Conservation (phyloP, 768 basidiomycete species). For the Termitomyces sp. region DNA sequence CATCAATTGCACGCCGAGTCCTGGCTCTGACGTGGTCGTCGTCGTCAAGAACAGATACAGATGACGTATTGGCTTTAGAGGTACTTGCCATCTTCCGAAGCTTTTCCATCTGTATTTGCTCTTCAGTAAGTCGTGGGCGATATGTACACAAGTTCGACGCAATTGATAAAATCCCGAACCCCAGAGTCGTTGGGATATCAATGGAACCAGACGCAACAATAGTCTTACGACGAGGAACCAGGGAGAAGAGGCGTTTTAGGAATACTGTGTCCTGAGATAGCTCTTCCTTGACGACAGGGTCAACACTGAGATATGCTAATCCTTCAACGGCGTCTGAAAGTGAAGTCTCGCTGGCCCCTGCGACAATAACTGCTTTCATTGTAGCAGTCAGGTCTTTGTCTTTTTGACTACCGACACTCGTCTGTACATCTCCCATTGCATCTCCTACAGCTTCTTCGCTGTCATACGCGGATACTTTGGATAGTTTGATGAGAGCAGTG, state of each 20-base stretch:
- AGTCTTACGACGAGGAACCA: constrained; percentile 47
- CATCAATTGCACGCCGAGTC: constrained; percentile 48
- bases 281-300: constrained; percentile 55
- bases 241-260: constrained; percentile 49
- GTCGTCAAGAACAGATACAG: constrained; percentile 48
- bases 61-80: constrained; percentile 21
- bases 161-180: constrained; percentile 77
- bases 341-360: constrained; percentile 32
- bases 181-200: constrained; percentile 42
- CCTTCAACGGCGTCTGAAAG: constrained; percentile 73
- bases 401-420: constrained; percentile 14
- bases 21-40: constrained; percentile 61
- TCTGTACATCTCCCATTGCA: constrained; percentile 4
- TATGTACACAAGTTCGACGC: constrained; percentile 70
- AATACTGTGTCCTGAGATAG: constrained; percentile 51
- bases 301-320: constrained; percentile 73
- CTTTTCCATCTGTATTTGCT: constrained; percentile 79
- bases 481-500: constrained; percentile 75
- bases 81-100: constrained; percentile 68
- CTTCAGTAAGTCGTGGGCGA: constrained; percentile 66
- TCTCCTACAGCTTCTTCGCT: constrained; percentile 23
- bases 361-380: constrained; percentile 53
- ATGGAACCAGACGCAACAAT: constrained; percentile 12
- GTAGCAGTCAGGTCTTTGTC: constrained; percentile 43
- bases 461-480: constrained; percentile 49